Evolutionary conservation across 345 rosid genomes (phyloP).

Genomic region (Salix suchowensis): DNA sequence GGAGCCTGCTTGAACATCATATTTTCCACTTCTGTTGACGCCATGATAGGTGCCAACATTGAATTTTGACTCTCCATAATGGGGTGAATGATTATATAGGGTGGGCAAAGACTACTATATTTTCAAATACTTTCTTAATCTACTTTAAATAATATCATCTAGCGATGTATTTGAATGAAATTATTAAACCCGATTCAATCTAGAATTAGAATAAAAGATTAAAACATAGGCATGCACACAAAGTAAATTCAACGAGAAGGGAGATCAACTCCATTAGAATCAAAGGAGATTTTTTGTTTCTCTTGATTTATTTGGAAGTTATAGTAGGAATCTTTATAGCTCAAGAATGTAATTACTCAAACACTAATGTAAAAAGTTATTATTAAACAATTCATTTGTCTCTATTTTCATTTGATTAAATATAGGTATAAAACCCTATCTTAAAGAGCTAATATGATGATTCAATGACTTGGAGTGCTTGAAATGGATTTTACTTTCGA

Average conservation of each 20-base stretch:
- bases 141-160: no score
- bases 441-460: no score
- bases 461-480: no score
- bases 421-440: no score
- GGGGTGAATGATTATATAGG: background rate
- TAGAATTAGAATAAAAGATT: no score
- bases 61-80: conserved; percentile 2
- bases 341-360: background rate
- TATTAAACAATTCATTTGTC: background rate
- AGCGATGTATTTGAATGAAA: no score
- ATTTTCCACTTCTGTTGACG: background rate
- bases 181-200: no score
- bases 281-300: background rate
- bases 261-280: background rate
- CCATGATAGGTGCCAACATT: background rate
- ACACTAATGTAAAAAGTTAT: background rate
- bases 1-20: background rate
- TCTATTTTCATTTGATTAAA: no score
- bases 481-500: no score
- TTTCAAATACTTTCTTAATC: no score
- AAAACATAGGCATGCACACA: no score
- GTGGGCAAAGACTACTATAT: background rate
- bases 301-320: background rate
- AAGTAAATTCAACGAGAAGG: no score
- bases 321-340: background rate